Evolutionary conservation across 1,139 yeast species (phyloP).

Genomic region (Torulaspora globosa): DNA sequence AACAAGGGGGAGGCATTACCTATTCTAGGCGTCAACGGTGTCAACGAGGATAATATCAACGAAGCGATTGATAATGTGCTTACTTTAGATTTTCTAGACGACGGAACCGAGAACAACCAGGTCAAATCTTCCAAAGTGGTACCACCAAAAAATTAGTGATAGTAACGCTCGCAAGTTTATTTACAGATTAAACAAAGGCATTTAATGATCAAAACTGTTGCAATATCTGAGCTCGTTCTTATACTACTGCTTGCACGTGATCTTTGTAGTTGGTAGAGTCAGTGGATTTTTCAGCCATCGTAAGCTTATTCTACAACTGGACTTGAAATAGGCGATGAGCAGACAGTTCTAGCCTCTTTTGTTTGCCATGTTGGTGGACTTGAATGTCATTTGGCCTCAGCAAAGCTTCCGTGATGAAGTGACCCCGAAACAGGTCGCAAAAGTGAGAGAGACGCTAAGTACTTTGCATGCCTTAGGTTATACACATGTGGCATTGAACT

Average conservation of each 20-base stretch:
- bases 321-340: not conserved
- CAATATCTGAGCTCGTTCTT: not conserved
- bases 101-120: slow-evolving; percentile 30
- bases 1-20: slow-evolving; percentile 28
- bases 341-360: not conserved
- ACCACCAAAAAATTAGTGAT: slow-evolving; percentile 9
- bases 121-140: slow-evolving; percentile 27
- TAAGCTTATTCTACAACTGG: not conserved
- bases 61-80: slow-evolving; percentile 31
- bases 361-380: slow-evolving; percentile 53
- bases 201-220: slow-evolving; percentile 1
- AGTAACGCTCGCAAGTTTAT: not conserved
- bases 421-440: slow-evolving; percentile 41
- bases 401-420: slow-evolving; percentile 45
- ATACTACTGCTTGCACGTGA: slow-evolving; percentile 3
- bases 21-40: slow-evolving; percentile 21
- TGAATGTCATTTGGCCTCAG: slow-evolving; percentile 82
- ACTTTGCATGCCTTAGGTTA: slow-evolving; percentile 65
- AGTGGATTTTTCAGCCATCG: not conserved
- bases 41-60: slow-evolving; percentile 29
- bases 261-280: not conserved
- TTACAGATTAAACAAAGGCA: slow-evolving; percentile 1
- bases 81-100: slow-evolving; percentile 33
- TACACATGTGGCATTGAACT: slow-evolving; percentile 69
- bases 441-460: slow-evolving; percentile 48